Base-by-base conservation (phyloP, 306 rosid genomes). In the Potentilla sterilis region DNA sequence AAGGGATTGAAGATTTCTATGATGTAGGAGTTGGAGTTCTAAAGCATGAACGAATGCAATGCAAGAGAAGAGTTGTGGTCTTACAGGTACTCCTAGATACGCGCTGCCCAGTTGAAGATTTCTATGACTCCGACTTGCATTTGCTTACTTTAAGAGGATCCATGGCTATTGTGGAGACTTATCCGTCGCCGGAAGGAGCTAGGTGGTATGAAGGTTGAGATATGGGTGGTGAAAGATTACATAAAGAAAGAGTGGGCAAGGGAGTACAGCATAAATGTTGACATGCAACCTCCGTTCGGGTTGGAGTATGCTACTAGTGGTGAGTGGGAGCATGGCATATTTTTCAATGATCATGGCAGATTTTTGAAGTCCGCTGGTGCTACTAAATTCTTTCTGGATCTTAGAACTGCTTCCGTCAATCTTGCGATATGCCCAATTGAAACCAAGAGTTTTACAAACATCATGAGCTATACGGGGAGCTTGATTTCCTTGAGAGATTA, bases 31-130 rank as follows among this genome's bases (percentile, higher is more conserved):
- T 65, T 75, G 80, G 61, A 79, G 28, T 69, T n/a, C 34, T 43
- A 19, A 43, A 68, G 72, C 19, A 37, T 9, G 58, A 12, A 62
- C 4, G 68, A 46, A 62, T 68, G 34, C 16, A 58, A 21, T 21
- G 46, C 52, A 4, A 46, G 21, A 52, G 42, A 58, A 68, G 72
- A 77, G 35, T 62, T 71, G 67, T 75, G 40, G 78, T 41, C 95
- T 75, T 90, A 94, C 98, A 71, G 93, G 96, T 77, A 92, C 78
- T 47, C 91, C 91, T 41, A 65, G 73, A 78, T 94, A 94, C 55
- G 96, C 95, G 78, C 98, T 92, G 73, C 77, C 24, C 65, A 94
- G 98, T 79, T 80, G 83, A 71, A 94, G 89, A 78, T 75, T n/a
- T n/a, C n/a, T n/a, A 1, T 9, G 46, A 42, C 12, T 42, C 28